phyloP scores from a whole-genome alignment of 306 rosid species.

The Coriaria nepalensis region DNA sequence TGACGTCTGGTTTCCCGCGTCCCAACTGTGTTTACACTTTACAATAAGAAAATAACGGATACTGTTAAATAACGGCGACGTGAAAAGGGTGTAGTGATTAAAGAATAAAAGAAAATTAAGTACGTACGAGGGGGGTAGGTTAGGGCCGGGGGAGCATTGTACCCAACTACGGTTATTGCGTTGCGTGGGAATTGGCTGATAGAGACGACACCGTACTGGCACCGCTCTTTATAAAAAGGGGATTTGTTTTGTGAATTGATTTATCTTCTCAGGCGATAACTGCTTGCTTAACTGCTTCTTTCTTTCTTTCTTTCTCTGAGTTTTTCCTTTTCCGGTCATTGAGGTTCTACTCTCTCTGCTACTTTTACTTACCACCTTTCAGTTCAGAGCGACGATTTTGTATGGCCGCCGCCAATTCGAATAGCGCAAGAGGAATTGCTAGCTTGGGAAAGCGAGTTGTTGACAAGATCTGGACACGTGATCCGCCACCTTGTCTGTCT shows the following conservation, averaged over 20 bases:
- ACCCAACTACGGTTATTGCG: neutral
- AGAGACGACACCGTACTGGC: neutral
- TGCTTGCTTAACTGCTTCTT: neutral
- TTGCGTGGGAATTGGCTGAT: slow-evolving; percentile 1
- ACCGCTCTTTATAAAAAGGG: neutral
- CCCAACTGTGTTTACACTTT: too few relatives aligned
- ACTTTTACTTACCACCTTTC: too few relatives aligned
- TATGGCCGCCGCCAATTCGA: slow-evolving; percentile 98
- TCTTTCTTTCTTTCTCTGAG: slow-evolving; percentile 1
- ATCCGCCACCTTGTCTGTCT: slow-evolving; percentile 13
- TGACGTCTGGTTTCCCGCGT: too few relatives aligned
- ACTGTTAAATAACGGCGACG: slow-evolving; percentile 6
- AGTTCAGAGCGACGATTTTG: too few relatives aligned
- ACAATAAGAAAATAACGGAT: neutral
- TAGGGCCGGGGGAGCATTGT: slow-evolving; percentile 5
- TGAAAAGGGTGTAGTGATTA: neutral
- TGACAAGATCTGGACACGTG: slow-evolving; percentile 52
- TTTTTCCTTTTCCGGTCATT: neutral
- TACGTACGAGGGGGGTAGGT: slow-evolving; percentile 14
- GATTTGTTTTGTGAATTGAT: neutral
- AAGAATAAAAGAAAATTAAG: neutral
- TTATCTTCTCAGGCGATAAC: neutral
- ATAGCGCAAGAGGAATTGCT: slow-evolving; percentile 52
- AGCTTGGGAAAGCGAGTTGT: slow-evolving; percentile 53
- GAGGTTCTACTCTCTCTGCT: neutral